Evolutionary conservation across 345 rosid species (phyloP), one percentile per base, ranked within the genome.

Genomic region (Pelargonium nanum): DNA sequence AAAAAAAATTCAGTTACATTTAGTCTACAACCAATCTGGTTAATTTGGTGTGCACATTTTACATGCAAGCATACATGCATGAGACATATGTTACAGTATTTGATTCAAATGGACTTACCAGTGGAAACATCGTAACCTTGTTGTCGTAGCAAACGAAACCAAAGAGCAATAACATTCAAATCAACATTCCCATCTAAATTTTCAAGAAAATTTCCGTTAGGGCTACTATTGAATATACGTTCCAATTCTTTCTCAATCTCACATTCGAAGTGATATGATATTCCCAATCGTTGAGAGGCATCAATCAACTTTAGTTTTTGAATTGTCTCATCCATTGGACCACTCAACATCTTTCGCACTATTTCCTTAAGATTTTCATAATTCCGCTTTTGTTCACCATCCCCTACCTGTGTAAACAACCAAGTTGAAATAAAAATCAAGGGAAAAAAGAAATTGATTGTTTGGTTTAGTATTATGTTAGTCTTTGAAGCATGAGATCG

Each of bases 261-360:
- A 0, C 4, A 15, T 25, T 77, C 66, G 23, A 85, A 85, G 71
- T 75, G 86, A 26, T 83, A 79, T 6, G 71, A 59, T 19, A 83
- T 24, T 0, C 88, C 88, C n/a, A 77, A 48, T 1, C 75, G 73
- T 48, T 77, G 76, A 25, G 77, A 40, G 8, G 65, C 59, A 65
- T 77, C 78, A 5, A 80, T 56, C 66, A 70, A 55, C 26, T 70
- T 54, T 2, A 80, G 51, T 16, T 23, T 58, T 23, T 48, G 16
- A 4, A 5, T 1, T 24, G 53, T 63, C 22, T 22, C 24, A 25
- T 19, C 9, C 25, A 6, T 53, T 6, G 1, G 23, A 15, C 2
- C 53, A 20, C 7, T 20, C 12, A 69, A 22, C 74, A 64, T 69
- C 32, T 2, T 23, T 32, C 25, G 66, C 52, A 62, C 65, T 50